Evolutionary conservation across 768 basidiomycete species (phyloP), one percentile per base, ranked within the genome.

Genomic region (Trametes punicea): DNA sequence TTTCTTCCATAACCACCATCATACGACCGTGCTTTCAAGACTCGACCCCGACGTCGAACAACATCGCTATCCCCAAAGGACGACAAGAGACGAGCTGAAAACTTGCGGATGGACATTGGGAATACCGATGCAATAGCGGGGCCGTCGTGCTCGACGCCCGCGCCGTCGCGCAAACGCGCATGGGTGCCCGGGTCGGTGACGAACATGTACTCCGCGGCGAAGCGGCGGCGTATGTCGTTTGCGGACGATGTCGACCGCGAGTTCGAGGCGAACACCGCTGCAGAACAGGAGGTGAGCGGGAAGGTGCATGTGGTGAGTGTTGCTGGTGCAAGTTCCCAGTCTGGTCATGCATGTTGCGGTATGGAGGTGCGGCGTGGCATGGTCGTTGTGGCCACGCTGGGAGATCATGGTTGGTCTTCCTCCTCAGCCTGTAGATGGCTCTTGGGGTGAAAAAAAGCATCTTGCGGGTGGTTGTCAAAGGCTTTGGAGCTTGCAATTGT

Each of bases 161-260:
- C 45, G 30, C 65, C 46, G 38, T 29, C 46, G 33, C 53, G 63
- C 18, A 65, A 65, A 41, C 65, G 65, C 15, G 56, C 54, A 38
- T 62, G 63, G 63, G 56, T 51, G 13, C 65, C 65, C 9, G 65
- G 70, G 26, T 75, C 71, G 11, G 67, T 74, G 39, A 73, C 74
- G 7, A 75, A 72, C 51, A 66, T 72, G 34, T 75, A 73, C 25
- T 77, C 78, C 6, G 57, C 67, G 15, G 53, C 53, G 49, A 79
- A 79, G 59, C 66, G 75, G 31, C 67, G 77, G 60, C 68, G 78
- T 16, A 66, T 77, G 16, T 79, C 78, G 2, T 49, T 55, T 30
- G 49, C 54, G 15, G 58, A 55, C 36, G 58, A 60, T 27, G 39
- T 23, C 6, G 48, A 59, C 21, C 31, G 44, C 20, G 49, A 46